Evolutionary conservation across 1,284 basidiomycete species (phyloP).

Genomic region (Boletus semigastroideus): DNA sequence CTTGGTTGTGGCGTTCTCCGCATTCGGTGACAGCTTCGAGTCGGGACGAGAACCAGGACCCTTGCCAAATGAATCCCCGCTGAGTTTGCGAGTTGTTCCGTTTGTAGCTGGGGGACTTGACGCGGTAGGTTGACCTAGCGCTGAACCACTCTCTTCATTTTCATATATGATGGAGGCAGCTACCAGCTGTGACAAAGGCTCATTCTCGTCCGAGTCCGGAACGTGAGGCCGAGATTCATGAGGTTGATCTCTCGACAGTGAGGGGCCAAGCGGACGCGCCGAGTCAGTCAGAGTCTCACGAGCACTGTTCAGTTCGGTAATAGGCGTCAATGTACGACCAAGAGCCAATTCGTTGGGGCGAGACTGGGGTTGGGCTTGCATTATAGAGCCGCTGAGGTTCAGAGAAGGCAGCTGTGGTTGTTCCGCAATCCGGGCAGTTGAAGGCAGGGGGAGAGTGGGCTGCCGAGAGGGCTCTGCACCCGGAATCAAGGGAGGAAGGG

Average conservation of each 20-base stretch:
- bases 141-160: constrained; percentile 13
- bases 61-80: constrained; percentile 30
- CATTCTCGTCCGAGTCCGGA: constrained; percentile 28
- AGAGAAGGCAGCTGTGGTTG: constrained; percentile 44
- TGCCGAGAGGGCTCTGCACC: constrained; percentile 23
- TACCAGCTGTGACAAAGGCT: constrained; percentile 18
- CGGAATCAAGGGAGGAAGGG: constrained; percentile 17
- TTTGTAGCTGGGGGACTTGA: constrained; percentile 26
- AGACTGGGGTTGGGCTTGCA: constrained; percentile 21
- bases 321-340: constrained; percentile 42
- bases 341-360: constrained; percentile 15
- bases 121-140: constrained; percentile 8
- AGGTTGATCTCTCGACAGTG: constrained; percentile 27
- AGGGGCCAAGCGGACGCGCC: constrained; percentile 15
- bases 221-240: constrained; percentile 7
- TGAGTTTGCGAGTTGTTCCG: constrained; percentile 27
- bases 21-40: constrained; percentile 35
- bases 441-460: constrained; percentile 8
- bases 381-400: constrained; percentile 35
- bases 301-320: constrained; percentile 44
- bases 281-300: constrained; percentile 27
- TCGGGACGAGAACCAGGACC: constrained; percentile 35
- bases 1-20: constrained; percentile 24
- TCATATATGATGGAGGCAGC: constrained; percentile 26
- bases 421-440: constrained; percentile 18